Percentiles rank a stretch among this genome's conserved stretches.
Evolutionary conservation across 139 green algal species (phyloP).

Genomic region (Yamagishiella unicocca): DNA sequence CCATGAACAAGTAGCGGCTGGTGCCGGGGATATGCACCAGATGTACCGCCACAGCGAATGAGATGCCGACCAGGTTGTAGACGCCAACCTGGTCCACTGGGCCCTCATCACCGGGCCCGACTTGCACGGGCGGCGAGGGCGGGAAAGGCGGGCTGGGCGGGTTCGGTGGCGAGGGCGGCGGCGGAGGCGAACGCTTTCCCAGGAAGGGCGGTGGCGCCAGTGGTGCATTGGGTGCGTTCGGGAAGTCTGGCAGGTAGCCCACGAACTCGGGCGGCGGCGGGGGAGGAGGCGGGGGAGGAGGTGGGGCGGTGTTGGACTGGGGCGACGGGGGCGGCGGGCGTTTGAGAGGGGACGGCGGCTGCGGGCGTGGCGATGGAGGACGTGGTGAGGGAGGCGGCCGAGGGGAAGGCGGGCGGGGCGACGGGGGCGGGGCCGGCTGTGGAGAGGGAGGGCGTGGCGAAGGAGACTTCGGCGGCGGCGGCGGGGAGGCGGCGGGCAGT

Average conservation of each 20-base stretch:
- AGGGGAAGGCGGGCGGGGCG: neutral
- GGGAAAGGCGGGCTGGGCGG: constrained; percentile 16
- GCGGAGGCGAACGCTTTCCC: neutral
- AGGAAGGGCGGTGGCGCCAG: constrained; percentile 2
- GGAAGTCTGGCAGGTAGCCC: constrained; percentile 38
- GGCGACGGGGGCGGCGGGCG: neutral
- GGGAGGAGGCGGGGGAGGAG: constrained; percentile 13
- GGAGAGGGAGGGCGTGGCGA: neutral
- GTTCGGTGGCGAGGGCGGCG: neutral
- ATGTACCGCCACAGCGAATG: constrained; percentile 39
- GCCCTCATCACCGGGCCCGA: neutral
- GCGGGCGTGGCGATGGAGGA: neutral
- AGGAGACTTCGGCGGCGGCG: neutral
- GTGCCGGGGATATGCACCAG: constrained; percentile 49
- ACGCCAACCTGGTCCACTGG: constrained; percentile 11
- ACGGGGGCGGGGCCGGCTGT: neutral
- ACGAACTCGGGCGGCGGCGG: constrained; percentile 35
- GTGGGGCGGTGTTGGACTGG: neutral
- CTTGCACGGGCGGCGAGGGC: neutral
- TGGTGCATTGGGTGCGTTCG: neutral
- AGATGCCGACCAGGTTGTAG: constrained; percentile 20
- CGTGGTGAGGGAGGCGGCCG: neutral
- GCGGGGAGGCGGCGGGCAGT: neutral
- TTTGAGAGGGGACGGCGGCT: neutral
- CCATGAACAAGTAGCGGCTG: constrained; percentile 53